phyloP scores from a whole-genome alignment of 495 filamentous ascomycete species.

The Aspergillus leporis region DNA sequence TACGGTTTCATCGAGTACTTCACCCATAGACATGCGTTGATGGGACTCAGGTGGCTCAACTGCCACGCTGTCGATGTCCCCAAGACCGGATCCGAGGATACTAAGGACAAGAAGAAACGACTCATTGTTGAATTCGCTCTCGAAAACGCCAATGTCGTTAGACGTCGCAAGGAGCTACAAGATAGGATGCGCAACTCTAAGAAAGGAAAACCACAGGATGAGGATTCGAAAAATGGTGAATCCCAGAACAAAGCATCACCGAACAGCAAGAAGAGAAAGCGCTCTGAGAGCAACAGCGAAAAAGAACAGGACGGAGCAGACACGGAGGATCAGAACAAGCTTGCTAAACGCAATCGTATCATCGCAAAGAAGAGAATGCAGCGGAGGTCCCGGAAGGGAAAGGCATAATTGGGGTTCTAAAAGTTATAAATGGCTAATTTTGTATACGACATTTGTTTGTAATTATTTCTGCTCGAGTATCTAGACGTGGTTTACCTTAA shows the following conservation, averaged over 20 bases:
- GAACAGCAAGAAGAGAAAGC: slow-evolving; percentile 44
- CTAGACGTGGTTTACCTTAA: background rate
- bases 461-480: background rate
- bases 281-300: slow-evolving; percentile 31
- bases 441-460: slow-evolving; percentile 6
- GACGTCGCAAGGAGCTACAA: slow-evolving; percentile 71
- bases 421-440: slow-evolving; percentile 17
- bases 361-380: slow-evolving; percentile 68
- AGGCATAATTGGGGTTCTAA: slow-evolving; percentile 25
- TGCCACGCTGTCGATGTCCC: slow-evolving; percentile 64
- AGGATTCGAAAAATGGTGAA: slow-evolving; percentile 19
- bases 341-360: slow-evolving; percentile 62
- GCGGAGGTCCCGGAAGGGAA: slow-evolving; percentile 51
- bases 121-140: slow-evolving; percentile 97
- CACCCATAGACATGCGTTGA: slow-evolving; percentile 89
- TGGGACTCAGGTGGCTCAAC: slow-evolving; percentile 94
- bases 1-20: slow-evolving; percentile 99
- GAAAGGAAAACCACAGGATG: slow-evolving; percentile 25
- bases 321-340: slow-evolving; percentile 51
- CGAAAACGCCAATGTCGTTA: slow-evolving; percentile 93
- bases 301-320: slow-evolving; percentile 31
- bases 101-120: slow-evolving; percentile 66
- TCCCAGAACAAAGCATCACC: slow-evolving; percentile 11
- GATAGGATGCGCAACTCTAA: slow-evolving; percentile 49
- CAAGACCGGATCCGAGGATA: slow-evolving; percentile 36